phyloP scores from a whole-genome alignment of 164 flowering plant genomes.

The Malania oleifera region DNA sequence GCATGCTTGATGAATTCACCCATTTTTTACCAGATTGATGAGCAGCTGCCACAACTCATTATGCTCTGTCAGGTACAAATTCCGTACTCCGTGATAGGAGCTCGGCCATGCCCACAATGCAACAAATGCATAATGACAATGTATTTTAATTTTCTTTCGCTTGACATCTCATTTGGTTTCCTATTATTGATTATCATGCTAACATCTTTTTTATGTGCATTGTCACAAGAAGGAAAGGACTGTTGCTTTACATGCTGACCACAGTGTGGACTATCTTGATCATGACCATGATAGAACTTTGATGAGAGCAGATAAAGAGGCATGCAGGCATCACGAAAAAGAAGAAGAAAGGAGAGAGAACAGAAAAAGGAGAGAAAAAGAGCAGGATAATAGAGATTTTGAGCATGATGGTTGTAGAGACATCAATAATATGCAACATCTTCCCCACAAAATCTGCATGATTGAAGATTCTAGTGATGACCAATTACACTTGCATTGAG shows the following conservation, averaged over 20 bases:
- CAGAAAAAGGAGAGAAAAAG: constrained; percentile 48
- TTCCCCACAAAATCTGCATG: constrained; percentile 39
- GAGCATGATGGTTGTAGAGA: constrained; percentile 52
- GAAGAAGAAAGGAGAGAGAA: constrained; percentile 61
- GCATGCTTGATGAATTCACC: constrained; percentile 59
- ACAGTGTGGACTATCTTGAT: constrained; percentile 57
- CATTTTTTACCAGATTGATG: constrained; percentile 63
- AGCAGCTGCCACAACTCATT: constrained; percentile 31
- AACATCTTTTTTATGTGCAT: constrained; percentile 13
- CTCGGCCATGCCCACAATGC: constrained; percentile 38
- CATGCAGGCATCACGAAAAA: constrained; percentile 49
- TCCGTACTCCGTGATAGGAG: constrained; percentile 42
- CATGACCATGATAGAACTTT: constrained; percentile 42
- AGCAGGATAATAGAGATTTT: constrained; percentile 50
- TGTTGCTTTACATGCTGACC: constrained; percentile 40
- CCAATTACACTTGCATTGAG: constrained; percentile 42
- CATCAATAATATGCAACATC: constrained; percentile 33
- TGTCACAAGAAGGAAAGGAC: constrained; percentile 56
- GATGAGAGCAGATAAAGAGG: constrained; percentile 49
- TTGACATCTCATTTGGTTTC: not conserved
- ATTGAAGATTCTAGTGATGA: constrained; percentile 48
- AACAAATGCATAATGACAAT: constrained; percentile 50
- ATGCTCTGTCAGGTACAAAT: constrained; percentile 36
- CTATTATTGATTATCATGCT: not conserved
- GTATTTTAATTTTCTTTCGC: constrained; percentile 13